Conservation (phyloP, 148 eudicot genomes). For the Drosera capensis region DNA sequence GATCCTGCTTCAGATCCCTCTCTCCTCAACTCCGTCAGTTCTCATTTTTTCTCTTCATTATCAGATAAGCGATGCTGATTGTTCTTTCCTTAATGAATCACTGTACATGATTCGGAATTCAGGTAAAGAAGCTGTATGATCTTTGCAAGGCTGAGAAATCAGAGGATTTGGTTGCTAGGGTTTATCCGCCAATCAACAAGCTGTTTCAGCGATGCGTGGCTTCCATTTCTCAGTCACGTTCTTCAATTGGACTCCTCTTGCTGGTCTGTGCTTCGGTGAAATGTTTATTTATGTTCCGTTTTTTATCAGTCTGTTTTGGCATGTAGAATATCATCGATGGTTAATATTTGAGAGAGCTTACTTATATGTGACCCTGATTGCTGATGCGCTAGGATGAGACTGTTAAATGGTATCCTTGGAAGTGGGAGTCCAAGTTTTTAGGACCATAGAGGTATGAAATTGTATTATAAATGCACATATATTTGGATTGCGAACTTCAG, state of each 20-base stretch:
- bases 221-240: slow-evolving; percentile 51
- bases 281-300: slow-evolving; percentile 83
- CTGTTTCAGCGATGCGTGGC: slow-evolving; percentile 75
- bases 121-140: slow-evolving; percentile 69
- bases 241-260: slow-evolving; percentile 59
- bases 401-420: no score
- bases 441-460: no score
- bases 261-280: slow-evolving; percentile 66
- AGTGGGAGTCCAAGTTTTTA: no score
- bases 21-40: slow-evolving; percentile 52
- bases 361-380: no score
- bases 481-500: no score
- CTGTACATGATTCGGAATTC: background rate
- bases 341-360: no score
- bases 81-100: background rate
- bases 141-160: slow-evolving; percentile 71
- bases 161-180: slow-evolving; percentile 84
- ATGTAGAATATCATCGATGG: no score
- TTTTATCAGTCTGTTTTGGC: slow-evolving; percentile 73
- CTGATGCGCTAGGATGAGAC: no score
- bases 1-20: slow-evolving; percentile 72
- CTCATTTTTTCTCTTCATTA: slow-evolving; percentile 4
- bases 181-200: slow-evolving; percentile 70
- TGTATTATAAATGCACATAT: no score
- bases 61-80: background rate